Percentiles rank a stretch among this genome's conserved stretches.
Evolutionary conservation across 306 rosid genomes (phyloP).

Genomic region (Heteromeles arbutifolia): DNA sequence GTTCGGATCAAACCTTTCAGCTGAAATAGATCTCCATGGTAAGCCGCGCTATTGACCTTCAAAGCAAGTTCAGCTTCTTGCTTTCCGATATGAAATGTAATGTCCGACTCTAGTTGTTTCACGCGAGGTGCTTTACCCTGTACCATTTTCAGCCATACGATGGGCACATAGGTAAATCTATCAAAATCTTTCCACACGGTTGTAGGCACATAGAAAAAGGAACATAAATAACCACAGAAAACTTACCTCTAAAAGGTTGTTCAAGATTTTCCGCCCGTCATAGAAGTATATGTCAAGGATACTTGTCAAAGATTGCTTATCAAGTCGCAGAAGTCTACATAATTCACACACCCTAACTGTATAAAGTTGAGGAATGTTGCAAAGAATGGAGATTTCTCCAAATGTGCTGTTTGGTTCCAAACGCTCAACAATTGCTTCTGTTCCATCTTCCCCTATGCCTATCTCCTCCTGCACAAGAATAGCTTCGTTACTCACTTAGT

Average conservation of each 20-base stretch:
- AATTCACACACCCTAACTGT: slow-evolving; percentile 85
- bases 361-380: slow-evolving; percentile 92
- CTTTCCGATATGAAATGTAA: slow-evolving; percentile 80
- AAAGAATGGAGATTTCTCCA: slow-evolving; percentile 85
- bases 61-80: slow-evolving; percentile 93
- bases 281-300: slow-evolving; percentile 77
- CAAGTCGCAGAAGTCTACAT: slow-evolving; percentile 83
- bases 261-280: slow-evolving; percentile 83
- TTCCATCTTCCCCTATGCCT: slow-evolving; percentile 63
- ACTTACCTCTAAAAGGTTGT: slow-evolving; percentile 89
- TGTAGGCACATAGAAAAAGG: neutral
- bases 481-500: neutral
- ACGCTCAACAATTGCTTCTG: slow-evolving; percentile 57
- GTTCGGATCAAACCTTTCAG: slow-evolving; percentile 75
- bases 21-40: slow-evolving; percentile 71
- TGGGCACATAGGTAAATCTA: neutral
- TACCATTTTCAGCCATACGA: slow-evolving; percentile 2
- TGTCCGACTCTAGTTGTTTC: slow-evolving; percentile 84
- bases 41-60: slow-evolving; percentile 79
- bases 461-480: slow-evolving; percentile 63
- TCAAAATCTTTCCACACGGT: neutral
- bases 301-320: slow-evolving; percentile 81
- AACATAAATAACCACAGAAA: neutral
- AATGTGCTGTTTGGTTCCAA: slow-evolving; percentile 58
- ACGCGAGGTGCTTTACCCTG: slow-evolving; percentile 67